phyloP scores from a whole-genome alignment of 352 stramenopile genomes.

The Phytophthora idaei region DNA sequence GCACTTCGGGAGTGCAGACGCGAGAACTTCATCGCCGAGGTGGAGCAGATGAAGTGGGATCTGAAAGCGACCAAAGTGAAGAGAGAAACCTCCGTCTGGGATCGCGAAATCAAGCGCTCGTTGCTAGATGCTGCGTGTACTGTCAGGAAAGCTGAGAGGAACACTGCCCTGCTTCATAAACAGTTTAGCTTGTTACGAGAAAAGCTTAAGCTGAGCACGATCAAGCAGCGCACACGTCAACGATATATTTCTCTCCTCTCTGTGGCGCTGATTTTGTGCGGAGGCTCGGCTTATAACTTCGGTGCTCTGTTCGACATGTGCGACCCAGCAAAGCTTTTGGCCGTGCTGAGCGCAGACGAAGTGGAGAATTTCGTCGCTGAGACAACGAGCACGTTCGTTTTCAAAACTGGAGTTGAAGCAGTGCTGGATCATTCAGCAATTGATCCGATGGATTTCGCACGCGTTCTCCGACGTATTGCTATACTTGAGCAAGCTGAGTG shows the following conservation, averaged over 20 bases:
- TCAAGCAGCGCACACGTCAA: background rate
- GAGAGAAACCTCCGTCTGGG: conserved; percentile 40
- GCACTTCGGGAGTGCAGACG: conserved; percentile 31
- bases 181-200: conserved; percentile 14
- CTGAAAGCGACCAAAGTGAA: conserved; percentile 44
- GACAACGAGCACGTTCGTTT: conserved; percentile 13
- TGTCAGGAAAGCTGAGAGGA: background rate
- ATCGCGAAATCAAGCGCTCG: conserved; percentile 37
- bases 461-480: conserved; percentile 9
- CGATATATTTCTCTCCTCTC: conserved; percentile 16
- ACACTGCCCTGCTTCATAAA: background rate
- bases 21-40: conserved; percentile 12
- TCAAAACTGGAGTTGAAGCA: conserved; percentile 14
- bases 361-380: conserved; percentile 17
- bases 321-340: conserved; percentile 12
- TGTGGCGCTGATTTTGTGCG: conserved; percentile 15
- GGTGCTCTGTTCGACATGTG: conserved; percentile 1
- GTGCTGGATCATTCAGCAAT: conserved; percentile 5
- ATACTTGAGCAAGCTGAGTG: background rate
- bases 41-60: conserved; percentile 33
- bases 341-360: background rate
- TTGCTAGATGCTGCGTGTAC: conserved; percentile 19
- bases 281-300: conserved; percentile 11
- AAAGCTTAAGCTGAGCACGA: conserved; percentile 1
- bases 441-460: conserved; percentile 19